A percentile compares a stretch with the other conserved stretches of the same genome.
These are phyloP conservation scores for Ceratobasidium sp. DNA, from an alignment of 1,284 basidiomycete genomes.

Conservation along the genomic window DNA sequence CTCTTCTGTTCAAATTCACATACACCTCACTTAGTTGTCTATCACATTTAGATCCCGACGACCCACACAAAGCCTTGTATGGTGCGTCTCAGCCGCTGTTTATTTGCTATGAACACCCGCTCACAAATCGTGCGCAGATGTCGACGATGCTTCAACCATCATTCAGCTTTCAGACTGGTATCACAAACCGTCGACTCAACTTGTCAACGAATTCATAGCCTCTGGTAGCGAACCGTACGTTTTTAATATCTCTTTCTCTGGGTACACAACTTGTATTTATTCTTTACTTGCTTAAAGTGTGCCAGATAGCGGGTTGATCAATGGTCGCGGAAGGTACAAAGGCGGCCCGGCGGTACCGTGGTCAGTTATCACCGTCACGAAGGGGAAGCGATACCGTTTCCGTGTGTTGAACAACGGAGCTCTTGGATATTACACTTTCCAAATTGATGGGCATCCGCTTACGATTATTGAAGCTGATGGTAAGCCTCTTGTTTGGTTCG, in stretches of 20 bases:
- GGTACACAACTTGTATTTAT: conserved; percentile 47
- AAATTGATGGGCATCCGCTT: conserved; percentile 51
- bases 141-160: conserved; percentile 53
- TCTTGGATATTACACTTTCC: conserved; percentile 52
- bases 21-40: not conserved
- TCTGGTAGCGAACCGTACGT: conserved; percentile 43
- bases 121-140: conserved; percentile 21
- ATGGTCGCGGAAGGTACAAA: conserved; percentile 64
- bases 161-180: conserved; percentile 63
- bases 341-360: conserved; percentile 57
- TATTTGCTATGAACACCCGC: not conserved
- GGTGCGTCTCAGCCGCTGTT: not conserved
- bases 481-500: conserved; percentile 47
- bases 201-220: conserved; percentile 4
- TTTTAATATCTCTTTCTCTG: conserved; percentile 15
- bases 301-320: conserved; percentile 65
- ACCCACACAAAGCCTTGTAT: conserved; percentile 38
- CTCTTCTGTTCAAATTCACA: conserved; percentile 44
- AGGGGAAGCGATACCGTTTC: conserved; percentile 65
- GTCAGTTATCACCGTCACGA: conserved; percentile 57
- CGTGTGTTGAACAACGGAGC: conserved; percentile 64
- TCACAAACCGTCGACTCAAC: conserved; percentile 54
- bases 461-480: conserved; percentile 58
- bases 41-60: conserved; percentile 21
- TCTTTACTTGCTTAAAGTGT: conserved; percentile 53